A percentile compares a stretch with the other conserved stretches of the same genome.
phyloP scores from a whole-genome alignment of 2,329 filamentous ascomycete species.

The Pyrenophora graminea region DNA sequence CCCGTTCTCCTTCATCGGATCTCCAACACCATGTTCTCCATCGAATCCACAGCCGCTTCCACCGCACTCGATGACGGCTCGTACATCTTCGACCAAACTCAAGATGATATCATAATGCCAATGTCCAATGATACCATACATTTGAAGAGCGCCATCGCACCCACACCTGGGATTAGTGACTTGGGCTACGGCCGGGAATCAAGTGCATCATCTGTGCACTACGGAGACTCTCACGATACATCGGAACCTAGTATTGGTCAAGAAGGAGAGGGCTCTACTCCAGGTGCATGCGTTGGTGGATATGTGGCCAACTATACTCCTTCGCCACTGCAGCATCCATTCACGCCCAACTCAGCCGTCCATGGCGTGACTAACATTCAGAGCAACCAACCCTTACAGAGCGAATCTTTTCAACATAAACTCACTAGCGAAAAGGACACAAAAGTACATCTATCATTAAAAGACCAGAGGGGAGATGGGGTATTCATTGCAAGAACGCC shows the following conservation, averaged over 20 bases:
- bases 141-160: conserved; percentile 38
- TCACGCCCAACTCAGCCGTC: conserved; percentile 26
- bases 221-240: conserved; percentile 42
- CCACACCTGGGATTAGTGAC: conserved; percentile 42
- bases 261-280: conserved; percentile 38
- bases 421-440: conserved; percentile 14
- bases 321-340: conserved; percentile 37
- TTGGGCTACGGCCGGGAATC: conserved; percentile 47
- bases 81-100: conserved; percentile 41
- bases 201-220: conserved; percentile 46
- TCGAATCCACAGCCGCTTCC: conserved; percentile 39
- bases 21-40: conserved; percentile 40
- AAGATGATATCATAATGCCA: conserved; percentile 39
- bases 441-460: conserved; percentile 16
- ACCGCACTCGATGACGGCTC: conserved; percentile 41
- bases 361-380: conserved; percentile 17
- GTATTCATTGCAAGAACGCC: conserved; percentile 29
- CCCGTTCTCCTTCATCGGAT: conserved; percentile 25
- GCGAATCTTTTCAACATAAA: conserved; percentile 14
- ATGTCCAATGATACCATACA: conserved; percentile 40
- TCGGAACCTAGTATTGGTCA: conserved; percentile 43
- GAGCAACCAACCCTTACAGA: conserved; percentile 14
- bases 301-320: conserved; percentile 34
- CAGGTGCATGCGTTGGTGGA: conserved; percentile 35
- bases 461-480: conserved; percentile 18